Base-by-base conservation (phyloP, 169 alveolate species). In the Ichthyophthirius multifiliis region DNA sequence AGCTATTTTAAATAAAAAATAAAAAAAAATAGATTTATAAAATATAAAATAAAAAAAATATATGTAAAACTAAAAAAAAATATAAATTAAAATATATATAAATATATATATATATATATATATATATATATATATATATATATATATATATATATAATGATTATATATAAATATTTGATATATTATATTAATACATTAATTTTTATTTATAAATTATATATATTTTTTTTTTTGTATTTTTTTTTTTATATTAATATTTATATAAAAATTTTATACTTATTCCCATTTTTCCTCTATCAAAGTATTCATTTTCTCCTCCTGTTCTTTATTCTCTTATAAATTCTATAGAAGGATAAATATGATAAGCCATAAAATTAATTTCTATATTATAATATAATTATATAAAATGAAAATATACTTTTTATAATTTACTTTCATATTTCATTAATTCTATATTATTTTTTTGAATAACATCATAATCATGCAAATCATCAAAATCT, bases 251-350 rank as follows among this genome's bases (percentile, higher is more conserved):
- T 32, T 64, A 10, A 3, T 39, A 5, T 10, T 15, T 37, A 20
- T 31, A 7, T 4, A 65, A 64, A 27, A 64, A 37, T 43, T n/a
- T 27, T 5, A 41, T 20, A 16, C 67, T 35, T 34, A 74, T 55
- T 5, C 86, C 86, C 44, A 44, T 71, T 73, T 81, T 71, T n/a
- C 82, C 82, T 71, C 34, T 35, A 1, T 13, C 15, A 4, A 76
- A 63, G 16, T 81, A 71, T 62, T 81, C 86, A 63, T 74, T 74
- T 73, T 81, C 86, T 6, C 82, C 86, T 6, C 86, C 86, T 23
- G 65, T 76, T 73, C 86, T 81, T 9, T 43, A 71, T 30, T 37
- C 47, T 41, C 76, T 43, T 9, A 47, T 20, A 37, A 20, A 47
- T 41, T 71, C 65, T 3, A 81, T 44, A 13, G 86, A 82, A 15